Conservation (phyloP, 2,329 filamentous ascomycete species). For the Thielaviopsis ethacetica region DNA sequence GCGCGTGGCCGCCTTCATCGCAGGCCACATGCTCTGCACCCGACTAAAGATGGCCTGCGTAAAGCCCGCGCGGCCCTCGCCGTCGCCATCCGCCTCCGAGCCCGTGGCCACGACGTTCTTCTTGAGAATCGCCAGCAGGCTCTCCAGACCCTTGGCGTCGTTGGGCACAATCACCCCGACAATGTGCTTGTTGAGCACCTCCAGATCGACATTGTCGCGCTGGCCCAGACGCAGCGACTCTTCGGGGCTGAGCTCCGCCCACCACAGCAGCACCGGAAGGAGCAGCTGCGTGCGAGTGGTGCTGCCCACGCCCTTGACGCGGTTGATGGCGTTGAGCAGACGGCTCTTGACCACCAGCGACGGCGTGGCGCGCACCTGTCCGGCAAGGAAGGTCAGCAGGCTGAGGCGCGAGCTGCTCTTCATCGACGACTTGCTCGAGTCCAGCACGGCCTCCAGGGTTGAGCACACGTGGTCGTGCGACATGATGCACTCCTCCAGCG, state of each 20-base stretch:
- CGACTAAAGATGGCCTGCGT: slow-evolving; percentile 50
- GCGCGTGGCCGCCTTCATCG: slow-evolving; percentile 48
- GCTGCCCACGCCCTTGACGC: slow-evolving; percentile 53
- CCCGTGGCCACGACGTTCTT: slow-evolving; percentile 6
- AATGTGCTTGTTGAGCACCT: slow-evolving; percentile 25
- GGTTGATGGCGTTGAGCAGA: slow-evolving; percentile 56
- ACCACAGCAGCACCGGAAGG: slow-evolving; percentile 57
- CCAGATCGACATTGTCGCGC: slow-evolving; percentile 26
- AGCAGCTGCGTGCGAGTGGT: slow-evolving; percentile 56
- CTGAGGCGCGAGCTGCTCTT: slow-evolving; percentile 46
- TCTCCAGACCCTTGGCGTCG: slow-evolving; percentile 34
- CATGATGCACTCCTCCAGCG: slow-evolving; percentile 71
- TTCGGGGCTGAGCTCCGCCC: slow-evolving; percentile 39
- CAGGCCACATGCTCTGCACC: slow-evolving; percentile 55
- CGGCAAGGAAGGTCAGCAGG: slow-evolving; percentile 55
- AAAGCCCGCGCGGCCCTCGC: slow-evolving; percentile 34
- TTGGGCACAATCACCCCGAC: slow-evolving; percentile 38
- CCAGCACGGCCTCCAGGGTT: slow-evolving; percentile 32
- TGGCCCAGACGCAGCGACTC: slow-evolving; percentile 30
- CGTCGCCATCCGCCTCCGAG: slow-evolving; percentile 20
- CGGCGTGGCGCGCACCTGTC: slow-evolving; percentile 55
- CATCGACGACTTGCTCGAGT: slow-evolving; percentile 30
- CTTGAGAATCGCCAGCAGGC: slow-evolving; percentile 32
- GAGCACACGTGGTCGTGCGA: slow-evolving; percentile 55
- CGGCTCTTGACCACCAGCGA: slow-evolving; percentile 51